phyloP scores from a whole-genome alignment of 176 grass and related monocot genomes.

The Olyra latifolia region DNA sequence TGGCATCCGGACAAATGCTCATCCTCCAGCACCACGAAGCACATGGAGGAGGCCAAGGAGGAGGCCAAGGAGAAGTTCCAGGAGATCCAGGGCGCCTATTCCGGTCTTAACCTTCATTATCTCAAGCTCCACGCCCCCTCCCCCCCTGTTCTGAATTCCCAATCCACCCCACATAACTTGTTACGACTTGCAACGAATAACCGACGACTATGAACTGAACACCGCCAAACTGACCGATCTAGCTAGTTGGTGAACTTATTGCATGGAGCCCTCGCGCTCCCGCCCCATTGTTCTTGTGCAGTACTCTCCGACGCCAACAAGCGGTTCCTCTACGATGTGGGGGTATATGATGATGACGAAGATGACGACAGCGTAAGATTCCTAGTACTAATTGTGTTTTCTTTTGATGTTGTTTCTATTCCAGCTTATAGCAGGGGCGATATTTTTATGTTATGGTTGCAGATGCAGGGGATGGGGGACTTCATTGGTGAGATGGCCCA shows the following conservation, averaged over 20 bases:
- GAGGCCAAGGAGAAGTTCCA: slow-evolving; percentile 98
- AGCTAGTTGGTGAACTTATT: slow-evolving; percentile 45
- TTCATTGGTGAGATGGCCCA: slow-evolving; percentile 93
- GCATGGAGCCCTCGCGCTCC: slow-evolving; percentile 49
- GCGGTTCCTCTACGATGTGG: slow-evolving; percentile 92
- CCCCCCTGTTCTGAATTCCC: slow-evolving; percentile 20
- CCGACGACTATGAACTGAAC: slow-evolving; percentile 28
- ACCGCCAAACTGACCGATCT: slow-evolving; percentile 4
- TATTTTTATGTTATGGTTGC: background rate
- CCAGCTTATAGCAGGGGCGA: background rate
- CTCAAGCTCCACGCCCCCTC: background rate
- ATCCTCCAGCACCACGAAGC: slow-evolving; percentile 57
- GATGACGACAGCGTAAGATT: slow-evolving; percentile 47
- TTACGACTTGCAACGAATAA: background rate
- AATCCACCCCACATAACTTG: background rate
- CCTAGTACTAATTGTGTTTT: background rate
- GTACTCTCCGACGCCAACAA: slow-evolving; percentile 89
- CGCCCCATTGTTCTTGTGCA: slow-evolving; percentile 53
- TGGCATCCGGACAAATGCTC: slow-evolving; percentile 95
- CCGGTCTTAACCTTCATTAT: slow-evolving; percentile 48
- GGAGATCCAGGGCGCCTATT: slow-evolving; percentile 89
- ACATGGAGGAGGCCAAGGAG: slow-evolving; percentile 78
- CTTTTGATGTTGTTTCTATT: background rate
- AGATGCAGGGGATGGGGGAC: slow-evolving; percentile 78
- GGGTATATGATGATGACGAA: slow-evolving; percentile 75